phyloP scores from a whole-genome alignment of 257 asterid species.

The Eucommia ulmoides region DNA sequence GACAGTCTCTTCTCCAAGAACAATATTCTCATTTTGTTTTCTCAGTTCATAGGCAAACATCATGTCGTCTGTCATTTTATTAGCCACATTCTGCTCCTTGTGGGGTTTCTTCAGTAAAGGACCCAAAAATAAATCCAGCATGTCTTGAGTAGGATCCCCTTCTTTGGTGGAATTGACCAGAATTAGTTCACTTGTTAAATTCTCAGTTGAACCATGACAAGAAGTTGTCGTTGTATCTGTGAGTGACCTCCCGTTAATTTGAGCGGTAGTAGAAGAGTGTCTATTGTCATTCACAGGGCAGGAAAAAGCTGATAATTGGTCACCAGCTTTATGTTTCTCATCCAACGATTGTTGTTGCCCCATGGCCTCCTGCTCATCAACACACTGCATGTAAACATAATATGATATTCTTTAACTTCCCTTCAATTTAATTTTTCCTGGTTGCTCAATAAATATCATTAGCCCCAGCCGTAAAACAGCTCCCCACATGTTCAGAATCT shows the following conservation, averaged over 20 bases:
- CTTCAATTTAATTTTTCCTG: no score
- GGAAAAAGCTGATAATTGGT: background rate
- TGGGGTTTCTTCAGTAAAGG: conserved; percentile 24
- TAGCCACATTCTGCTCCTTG: conserved; percentile 12
- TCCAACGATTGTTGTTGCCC: background rate
- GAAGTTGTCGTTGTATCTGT: conserved; percentile 4
- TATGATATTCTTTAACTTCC: no score
- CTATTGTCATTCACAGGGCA: background rate
- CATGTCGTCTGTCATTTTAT: conserved; percentile 9
- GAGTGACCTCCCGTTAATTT: background rate
- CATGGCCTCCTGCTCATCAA: conserved; percentile 1
- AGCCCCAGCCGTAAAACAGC: no score
- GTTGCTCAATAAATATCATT: no score
- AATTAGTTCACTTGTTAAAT: conserved; percentile 8
- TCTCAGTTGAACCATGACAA: conserved; percentile 3
- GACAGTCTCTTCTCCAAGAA: conserved; percentile 8
- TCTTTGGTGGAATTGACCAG: conserved; percentile 11
- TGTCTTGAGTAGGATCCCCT: conserved; percentile 21
- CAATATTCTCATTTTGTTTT: conserved; percentile 4
- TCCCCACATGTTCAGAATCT: no score
- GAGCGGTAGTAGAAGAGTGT: conserved; percentile 4
- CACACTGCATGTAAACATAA: conserved; percentile 9
- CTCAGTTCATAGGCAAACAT: conserved; percentile 9
- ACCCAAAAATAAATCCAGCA: conserved; percentile 34
- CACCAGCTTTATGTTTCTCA: background rate